Evolutionary conservation across 345 rosid species (phyloP).

Genomic region (Trapa incisa): DNA sequence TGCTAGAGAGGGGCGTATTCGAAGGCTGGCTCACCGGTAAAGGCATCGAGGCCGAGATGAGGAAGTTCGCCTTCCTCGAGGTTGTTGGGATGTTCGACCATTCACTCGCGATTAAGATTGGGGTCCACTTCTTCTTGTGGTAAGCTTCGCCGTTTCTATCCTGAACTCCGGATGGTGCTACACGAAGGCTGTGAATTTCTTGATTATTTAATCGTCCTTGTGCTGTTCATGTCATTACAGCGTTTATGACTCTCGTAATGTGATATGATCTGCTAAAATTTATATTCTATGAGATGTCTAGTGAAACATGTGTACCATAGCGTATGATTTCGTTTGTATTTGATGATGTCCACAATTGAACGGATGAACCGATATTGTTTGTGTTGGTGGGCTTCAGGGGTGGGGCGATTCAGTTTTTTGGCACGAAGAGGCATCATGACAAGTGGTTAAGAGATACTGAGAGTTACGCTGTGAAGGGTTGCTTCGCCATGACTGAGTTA

Average conservation of each 20-base stretch:
- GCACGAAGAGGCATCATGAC: conserved; percentile 78
- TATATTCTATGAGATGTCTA: too few species aligned
- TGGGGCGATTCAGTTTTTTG: conserved; percentile 67
- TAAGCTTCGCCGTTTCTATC: background rate
- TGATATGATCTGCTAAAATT: background rate
- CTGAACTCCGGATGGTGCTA: background rate
- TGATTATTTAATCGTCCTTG: background rate
- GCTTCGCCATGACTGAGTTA: conserved; percentile 93
- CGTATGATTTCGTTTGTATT: background rate
- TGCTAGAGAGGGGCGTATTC: conserved; percentile 54
- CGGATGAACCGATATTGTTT: background rate
- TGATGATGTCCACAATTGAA: background rate
- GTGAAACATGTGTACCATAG: background rate
- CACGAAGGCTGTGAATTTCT: background rate
- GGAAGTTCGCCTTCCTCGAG: conserved; percentile 48
- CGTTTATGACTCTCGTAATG: background rate
- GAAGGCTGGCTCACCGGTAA: conserved; percentile 58
- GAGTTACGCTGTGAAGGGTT: conserved; percentile 56
- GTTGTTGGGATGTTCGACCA: conserved; percentile 51
- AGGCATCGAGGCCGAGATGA: conserved; percentile 48
- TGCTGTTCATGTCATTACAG: background rate
- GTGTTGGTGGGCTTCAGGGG: conserved; percentile 44
- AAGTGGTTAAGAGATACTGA: conserved; percentile 78
- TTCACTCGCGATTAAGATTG: conserved; percentile 53
- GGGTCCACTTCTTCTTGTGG: conserved; percentile 61